These are phyloP conservation scores for Rhynchosporium secalis DNA, from an alignment of 2,329 filamentous ascomycete genomes.

Conservation along the genomic window DNA sequence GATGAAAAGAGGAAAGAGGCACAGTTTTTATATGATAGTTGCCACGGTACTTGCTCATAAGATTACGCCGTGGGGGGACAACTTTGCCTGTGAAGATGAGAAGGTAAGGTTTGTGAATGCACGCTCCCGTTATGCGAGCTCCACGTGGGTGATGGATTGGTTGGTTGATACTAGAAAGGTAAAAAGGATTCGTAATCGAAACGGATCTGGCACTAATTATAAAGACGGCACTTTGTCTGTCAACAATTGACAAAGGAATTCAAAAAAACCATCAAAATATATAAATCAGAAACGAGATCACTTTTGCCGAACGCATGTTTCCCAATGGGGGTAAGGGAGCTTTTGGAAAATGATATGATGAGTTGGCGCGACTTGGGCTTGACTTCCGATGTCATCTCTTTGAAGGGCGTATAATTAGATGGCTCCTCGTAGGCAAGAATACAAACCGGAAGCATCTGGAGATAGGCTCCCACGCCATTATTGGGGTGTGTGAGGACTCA, in stretches of 20 bases:
- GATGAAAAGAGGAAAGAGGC: conserved; percentile 7
- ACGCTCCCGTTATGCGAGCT: conserved; percentile 25
- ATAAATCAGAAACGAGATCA: conserved; percentile 9
- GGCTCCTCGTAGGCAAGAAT: conserved; percentile 19
- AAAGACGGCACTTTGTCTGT: conserved; percentile 13
- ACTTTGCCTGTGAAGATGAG: conserved; percentile 16
- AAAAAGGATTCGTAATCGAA: conserved; percentile 28
- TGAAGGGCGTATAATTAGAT: conserved; percentile 16
- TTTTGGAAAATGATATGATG: conserved; percentile 25
- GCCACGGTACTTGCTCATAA: conserved; percentile 12
- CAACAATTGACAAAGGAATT: conserved; percentile 17
- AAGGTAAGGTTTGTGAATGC: conserved; percentile 19
- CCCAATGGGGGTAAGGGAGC: conserved; percentile 29
- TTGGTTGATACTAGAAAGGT: conserved; percentile 24
- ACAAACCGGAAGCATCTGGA: conserved; percentile 23
- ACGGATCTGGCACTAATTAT: conserved; percentile 22
- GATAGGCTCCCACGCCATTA: conserved; percentile 10
- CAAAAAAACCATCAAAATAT: conserved; percentile 22
- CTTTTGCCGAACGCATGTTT: conserved; percentile 25
- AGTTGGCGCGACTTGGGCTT: conserved; percentile 14
- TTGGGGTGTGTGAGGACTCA: conserved; percentile 14
- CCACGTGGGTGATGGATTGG: conserved; percentile 33
- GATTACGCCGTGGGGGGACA: conserved; percentile 23
- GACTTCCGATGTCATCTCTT: conserved; percentile 7
- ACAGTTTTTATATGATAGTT: conserved; percentile 17